phyloP scores from a whole-genome alignment of 495 filamentous ascomycete species.

The Trichoderma erinaceum region DNA sequence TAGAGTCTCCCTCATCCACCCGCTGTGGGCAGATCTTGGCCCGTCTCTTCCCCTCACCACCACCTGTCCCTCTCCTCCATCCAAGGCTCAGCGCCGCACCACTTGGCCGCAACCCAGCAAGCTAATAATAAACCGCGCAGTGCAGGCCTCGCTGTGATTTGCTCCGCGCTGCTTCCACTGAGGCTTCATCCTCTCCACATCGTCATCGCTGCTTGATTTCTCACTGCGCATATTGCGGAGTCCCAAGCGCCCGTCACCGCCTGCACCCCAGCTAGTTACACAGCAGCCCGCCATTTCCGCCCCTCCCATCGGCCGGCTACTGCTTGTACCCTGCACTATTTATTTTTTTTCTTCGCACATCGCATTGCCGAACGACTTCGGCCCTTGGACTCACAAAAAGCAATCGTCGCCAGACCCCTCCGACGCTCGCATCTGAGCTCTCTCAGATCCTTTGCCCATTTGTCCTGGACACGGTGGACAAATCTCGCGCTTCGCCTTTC shows the following conservation, averaged over 20 bases:
- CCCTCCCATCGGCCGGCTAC: constrained; percentile 8
- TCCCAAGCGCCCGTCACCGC: constrained; percentile 14
- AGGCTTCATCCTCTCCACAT: constrained; percentile 1
- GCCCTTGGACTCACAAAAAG: constrained; percentile 13
- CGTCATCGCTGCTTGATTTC: neutral
- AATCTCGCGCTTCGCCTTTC: neutral
- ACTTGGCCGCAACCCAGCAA: neutral
- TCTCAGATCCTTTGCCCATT: neutral
- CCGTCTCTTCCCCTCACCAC: constrained; percentile 1
- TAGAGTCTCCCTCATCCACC: neutral
- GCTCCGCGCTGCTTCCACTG: neutral
- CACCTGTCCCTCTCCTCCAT: neutral
- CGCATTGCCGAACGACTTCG: constrained; percentile 12
- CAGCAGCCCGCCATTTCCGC: constrained; percentile 13
- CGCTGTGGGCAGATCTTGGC: constrained; percentile 6
- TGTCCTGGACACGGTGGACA: neutral
- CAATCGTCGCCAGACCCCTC: constrained; percentile 7
- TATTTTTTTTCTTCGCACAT: neutral
- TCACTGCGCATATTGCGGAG: constrained; percentile 5
- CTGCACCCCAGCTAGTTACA: constrained; percentile 13
- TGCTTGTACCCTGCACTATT: constrained; percentile 10
- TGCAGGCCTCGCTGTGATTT: neutral
- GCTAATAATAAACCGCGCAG: constrained; percentile 8
- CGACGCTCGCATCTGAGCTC: neutral
- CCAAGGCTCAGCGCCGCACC: neutral